A percentile compares a stretch with the other conserved stretches of the same genome.
These are phyloP conservation scores for Vanderwaltozyma tropicalis DNA, from an alignment of 805 yeast genomes.

Conservation along the genomic window DNA sequence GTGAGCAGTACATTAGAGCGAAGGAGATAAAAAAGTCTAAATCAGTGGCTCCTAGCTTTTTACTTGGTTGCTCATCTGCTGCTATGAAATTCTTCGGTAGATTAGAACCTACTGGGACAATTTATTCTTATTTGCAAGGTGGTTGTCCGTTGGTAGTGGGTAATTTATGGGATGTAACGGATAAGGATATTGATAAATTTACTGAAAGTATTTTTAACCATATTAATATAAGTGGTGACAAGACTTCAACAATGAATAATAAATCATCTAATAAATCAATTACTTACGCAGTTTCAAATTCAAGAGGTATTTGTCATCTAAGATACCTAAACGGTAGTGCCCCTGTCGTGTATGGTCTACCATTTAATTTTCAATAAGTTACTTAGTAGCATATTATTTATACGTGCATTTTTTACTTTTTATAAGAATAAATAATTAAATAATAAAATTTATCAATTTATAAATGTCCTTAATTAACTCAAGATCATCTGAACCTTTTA, in stretches of 20 bases:
- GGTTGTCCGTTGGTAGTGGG: conserved; percentile 80
- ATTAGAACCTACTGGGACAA: conserved; percentile 67
- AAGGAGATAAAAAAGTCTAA: conserved; percentile 38
- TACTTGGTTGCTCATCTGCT: conserved; percentile 91
- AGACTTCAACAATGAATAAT: background rate
- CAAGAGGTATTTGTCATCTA: conserved; percentile 62
- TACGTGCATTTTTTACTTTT: too few relatives aligned
- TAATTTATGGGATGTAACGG: conserved; percentile 94
- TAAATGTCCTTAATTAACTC: too few relatives aligned
- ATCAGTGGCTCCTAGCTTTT: conserved; percentile 46
- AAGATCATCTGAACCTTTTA: too few relatives aligned
- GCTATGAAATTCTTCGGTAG: conserved; percentile 45
- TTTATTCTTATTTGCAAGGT: conserved; percentile 63
- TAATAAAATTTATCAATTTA: too few relatives aligned
- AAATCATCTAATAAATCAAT: conserved; percentile 26
- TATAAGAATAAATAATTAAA: too few relatives aligned
- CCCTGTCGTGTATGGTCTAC: conserved; percentile 84
- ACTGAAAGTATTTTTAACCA: conserved; percentile 47
- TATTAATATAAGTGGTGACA: conserved; percentile 46
- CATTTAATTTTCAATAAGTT: conserved; percentile 23
- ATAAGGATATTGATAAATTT: conserved; percentile 83
- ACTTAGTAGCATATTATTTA: background rate
- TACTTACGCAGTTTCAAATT: conserved; percentile 45
- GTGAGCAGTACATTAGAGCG: conserved; percentile 68
- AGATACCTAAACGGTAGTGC: conserved; percentile 83